phyloP scores from a whole-genome alignment of 1,139 yeast species.

The Hemisphaericaspora xylanilytica region DNA sequence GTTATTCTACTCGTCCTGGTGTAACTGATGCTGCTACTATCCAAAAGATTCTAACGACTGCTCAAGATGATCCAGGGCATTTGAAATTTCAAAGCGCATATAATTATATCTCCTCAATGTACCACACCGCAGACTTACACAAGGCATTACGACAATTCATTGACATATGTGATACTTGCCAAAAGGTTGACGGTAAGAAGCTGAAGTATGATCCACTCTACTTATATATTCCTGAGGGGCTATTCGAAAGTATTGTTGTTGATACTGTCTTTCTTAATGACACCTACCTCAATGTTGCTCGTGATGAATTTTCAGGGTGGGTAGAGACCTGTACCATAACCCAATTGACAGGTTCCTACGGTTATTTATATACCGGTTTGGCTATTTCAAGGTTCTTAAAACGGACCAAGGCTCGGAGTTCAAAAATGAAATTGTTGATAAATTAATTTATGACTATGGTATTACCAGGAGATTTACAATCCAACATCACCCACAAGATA shows the following conservation, averaged over 20 bases:
- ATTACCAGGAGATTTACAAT: neutral
- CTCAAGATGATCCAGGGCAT: neutral
- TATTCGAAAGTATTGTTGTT: neutral
- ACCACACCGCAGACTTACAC: neutral
- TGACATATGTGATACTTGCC: neutral
- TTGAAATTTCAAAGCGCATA: neutral
- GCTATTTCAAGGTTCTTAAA: neutral
- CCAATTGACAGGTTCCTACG: neutral
- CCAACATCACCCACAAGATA: neutral
- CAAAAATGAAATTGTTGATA: neutral
- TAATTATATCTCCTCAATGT: neutral
- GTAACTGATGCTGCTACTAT: neutral
- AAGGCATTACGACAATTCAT: neutral
- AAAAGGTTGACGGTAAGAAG: too few species aligned
- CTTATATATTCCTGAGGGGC: neutral
- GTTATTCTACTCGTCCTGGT: neutral
- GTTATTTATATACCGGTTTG: neutral
- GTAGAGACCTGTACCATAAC: neutral
- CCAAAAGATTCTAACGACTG: neutral
- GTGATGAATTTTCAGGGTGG: slow-evolving; percentile 4
- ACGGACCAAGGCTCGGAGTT: neutral
- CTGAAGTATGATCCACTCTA: slow-evolving; percentile 1
- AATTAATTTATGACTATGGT: neutral
- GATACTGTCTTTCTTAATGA: neutral
- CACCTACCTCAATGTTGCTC: neutral